Evolutionary conservation across 1,284 basidiomycete genomes (phyloP).

Genomic region (Sporisorium sorghi): DNA sequence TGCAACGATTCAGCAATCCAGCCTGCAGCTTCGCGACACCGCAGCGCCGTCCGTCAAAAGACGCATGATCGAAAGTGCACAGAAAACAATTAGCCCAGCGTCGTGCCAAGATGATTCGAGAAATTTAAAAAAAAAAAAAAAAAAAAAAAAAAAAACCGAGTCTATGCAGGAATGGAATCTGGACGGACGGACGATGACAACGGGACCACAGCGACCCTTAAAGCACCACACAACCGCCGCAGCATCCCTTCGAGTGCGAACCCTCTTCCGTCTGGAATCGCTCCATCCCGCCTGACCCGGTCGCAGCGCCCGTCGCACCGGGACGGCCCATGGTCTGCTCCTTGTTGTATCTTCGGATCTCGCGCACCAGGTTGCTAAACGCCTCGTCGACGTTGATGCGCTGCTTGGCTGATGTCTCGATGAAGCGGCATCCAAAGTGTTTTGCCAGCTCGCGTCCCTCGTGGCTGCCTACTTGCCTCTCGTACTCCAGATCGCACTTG

Average conservation of each 20-base stretch:
- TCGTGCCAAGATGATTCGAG: not conserved
- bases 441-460: conserved; percentile 98
- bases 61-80: not conserved
- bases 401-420: conserved; percentile 98
- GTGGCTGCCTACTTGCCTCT: conserved; percentile 95
- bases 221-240: conserved; percentile 57
- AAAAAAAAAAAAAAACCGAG: no score
- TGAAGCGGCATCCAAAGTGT: conserved; percentile 95
- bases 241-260: conserved; percentile 54
- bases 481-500: conserved; percentile 98
- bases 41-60: not conserved
- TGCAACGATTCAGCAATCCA: not conserved
- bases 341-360: conserved; percentile 95
- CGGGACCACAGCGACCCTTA: conserved; percentile 6
- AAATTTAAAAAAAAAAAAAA: conserved; percentile 5
- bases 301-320: conserved; percentile 58
- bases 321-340: conserved; percentile 65
- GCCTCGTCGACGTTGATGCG: conserved; percentile 98
- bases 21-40: no score
- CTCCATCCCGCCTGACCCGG: conserved; percentile 56
- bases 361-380: conserved; percentile 94
- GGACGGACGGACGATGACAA: not conserved
- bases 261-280: conserved; percentile 55
- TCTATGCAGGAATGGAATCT: conserved; percentile 23
- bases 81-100: not conserved